These are phyloP conservation scores for Agastache rugosa DNA, from an alignment of 257 asterid species.

Conservation along the genomic window DNA sequence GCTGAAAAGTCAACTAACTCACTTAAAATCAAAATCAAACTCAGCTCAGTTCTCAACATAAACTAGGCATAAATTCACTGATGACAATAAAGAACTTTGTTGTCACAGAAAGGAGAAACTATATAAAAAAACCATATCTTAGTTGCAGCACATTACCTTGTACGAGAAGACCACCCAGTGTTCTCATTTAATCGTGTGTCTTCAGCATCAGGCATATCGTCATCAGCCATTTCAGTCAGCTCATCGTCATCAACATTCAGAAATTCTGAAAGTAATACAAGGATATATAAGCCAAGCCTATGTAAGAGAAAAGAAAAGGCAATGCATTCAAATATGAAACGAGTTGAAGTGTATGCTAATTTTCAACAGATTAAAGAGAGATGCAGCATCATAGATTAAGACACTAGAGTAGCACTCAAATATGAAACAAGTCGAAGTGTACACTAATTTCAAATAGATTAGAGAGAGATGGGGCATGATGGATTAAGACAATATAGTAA, in stretches of 20 bases:
- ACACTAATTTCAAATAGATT: background rate
- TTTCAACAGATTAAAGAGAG: background rate
- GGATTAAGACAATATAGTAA: background rate
- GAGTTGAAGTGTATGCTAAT: background rate
- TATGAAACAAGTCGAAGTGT: background rate
- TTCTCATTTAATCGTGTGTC: constrained; percentile 56
- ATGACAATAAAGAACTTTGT: background rate
- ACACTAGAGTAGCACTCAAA: background rate
- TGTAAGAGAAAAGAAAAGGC: background rate
- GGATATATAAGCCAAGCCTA: constrained; percentile 33
- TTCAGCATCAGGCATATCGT: constrained; percentile 46
- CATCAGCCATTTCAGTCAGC: constrained; percentile 67
- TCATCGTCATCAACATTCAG: constrained; percentile 82
- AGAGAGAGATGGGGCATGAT: background rate
- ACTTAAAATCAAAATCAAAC: constrained; percentile 5
- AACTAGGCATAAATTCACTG: constrained; percentile 6
- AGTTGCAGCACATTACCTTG: constrained; percentile 57
- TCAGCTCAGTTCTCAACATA: background rate
- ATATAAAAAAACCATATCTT: constrained; percentile 1
- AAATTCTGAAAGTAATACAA: constrained; percentile 59
- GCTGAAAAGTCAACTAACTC: background rate
- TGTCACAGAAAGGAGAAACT: background rate
- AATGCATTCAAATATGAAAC: constrained; percentile 3
- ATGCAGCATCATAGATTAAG: background rate
- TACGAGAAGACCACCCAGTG: constrained; percentile 89